phyloP scores from a whole-genome alignment of 805 yeast species.

The Yarrowia yakushimensis region DNA sequence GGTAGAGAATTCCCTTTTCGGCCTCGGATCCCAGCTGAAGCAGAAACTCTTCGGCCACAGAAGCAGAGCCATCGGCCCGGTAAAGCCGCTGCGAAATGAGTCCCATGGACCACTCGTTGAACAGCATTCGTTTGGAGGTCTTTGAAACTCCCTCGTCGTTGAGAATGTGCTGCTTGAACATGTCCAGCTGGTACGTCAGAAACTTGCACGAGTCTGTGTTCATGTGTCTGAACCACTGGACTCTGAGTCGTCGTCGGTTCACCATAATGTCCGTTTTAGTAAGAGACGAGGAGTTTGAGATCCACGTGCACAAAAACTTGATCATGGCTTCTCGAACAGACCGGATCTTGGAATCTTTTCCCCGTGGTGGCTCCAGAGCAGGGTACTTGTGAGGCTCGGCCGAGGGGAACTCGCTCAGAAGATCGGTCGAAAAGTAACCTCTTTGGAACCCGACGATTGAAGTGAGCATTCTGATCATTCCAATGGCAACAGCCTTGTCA shows the following conservation, averaged over 20 bases:
- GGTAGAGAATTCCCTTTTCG: conserved; percentile 36
- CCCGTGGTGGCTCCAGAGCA: conserved; percentile 1
- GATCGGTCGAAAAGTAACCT: conserved; percentile 52
- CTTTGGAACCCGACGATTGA: conserved; percentile 50
- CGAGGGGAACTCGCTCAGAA: conserved; percentile 66
- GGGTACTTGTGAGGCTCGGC: conserved; percentile 33
- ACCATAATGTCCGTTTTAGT: conserved; percentile 61
- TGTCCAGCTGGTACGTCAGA: conserved; percentile 43
- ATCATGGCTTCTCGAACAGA: conserved; percentile 57
- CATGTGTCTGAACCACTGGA: conserved; percentile 62
- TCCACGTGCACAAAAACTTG: conserved; percentile 55
- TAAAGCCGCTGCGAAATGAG: conserved; percentile 54
- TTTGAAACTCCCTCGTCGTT: conserved; percentile 60
- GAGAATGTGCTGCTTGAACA: conserved; percentile 51
- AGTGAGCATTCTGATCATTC: conserved; percentile 55
- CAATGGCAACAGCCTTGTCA: conserved; percentile 57
- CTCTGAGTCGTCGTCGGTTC: conserved; percentile 54
- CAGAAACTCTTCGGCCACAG: conserved; percentile 45
- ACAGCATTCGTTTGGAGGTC: conserved; percentile 65
- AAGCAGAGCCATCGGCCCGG: conserved; percentile 36
- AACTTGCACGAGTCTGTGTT: conserved; percentile 50
- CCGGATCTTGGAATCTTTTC: not conserved
- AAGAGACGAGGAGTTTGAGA: conserved; percentile 49
- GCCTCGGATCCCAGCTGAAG: conserved; percentile 47
- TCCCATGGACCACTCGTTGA: conserved; percentile 71